Evolutionary conservation across 2,329 filamentous ascomycete species (phyloP), one percentile per base, ranked within the genome.

Genomic region (Diplodia sapinea): DNA sequence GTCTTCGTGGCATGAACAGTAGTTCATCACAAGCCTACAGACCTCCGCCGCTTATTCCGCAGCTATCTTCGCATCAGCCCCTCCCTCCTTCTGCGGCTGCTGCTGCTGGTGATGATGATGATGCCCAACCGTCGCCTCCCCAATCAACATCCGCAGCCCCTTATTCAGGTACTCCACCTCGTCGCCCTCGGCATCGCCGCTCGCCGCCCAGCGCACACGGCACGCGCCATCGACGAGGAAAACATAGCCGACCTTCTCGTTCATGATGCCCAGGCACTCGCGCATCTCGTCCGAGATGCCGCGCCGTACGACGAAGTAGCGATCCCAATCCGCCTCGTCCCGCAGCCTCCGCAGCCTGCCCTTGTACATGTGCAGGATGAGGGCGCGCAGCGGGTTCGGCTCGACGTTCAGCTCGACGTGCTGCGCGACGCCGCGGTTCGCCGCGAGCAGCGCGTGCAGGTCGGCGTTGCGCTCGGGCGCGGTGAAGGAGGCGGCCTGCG

Each of bases 161-260:
- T 83, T 91, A 50, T 87, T 86, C 75, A 96, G 76, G 51, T 88
- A 86, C 65, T 89, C 85, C 71, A 83, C 85, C 82, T 96, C 92
- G 20, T 86, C 85, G 0, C 85, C 85, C 70, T 88, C 84, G 55
- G 89, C 87, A 56, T 84, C 77, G 13, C 89, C 92, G 74, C 93
- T 96, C 4, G 92, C 95, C 0, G 94, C 95, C 95, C 95, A 99
- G 67, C 95, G 87, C 72, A 99, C 96, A 80, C 89, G 91, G 78
- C 93, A 97, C 70, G 94, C 85, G 70, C 89, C 84, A 77, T 99
- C 95, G 68, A 99, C 84, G 57, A 99, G 84, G 79, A 97, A 99
- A 4, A 94, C 90, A 80, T 97, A 98, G 47, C 94, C 94, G 40
- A 97, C 94, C 79, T 94, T 96, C 72, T 88, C 89, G 80, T 99